Conservation (phyloP, 2,329 filamentous ascomycete species). For the Pleoardoris graminearum region DNA sequence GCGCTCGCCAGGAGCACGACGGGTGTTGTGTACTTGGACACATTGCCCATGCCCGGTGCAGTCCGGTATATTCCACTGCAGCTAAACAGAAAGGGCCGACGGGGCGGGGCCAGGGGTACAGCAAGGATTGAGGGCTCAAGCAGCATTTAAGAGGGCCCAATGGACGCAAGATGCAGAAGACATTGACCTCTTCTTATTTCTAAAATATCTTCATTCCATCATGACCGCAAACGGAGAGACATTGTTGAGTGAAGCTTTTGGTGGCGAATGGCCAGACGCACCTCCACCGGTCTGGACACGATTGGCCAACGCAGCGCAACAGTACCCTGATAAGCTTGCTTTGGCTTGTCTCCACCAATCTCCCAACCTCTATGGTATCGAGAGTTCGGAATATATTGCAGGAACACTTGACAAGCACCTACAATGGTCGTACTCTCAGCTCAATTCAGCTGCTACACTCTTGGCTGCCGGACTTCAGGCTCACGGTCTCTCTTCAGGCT, state of each 20-base stretch:
- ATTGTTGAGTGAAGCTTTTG: slow-evolving; percentile 3
- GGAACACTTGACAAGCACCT: neutral
- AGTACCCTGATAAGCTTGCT: slow-evolving; percentile 2
- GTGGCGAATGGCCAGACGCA: slow-evolving; percentile 2
- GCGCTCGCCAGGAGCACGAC: neutral
- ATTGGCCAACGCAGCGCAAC: neutral
- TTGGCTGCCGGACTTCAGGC: slow-evolving; percentile 1
- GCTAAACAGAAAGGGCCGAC: neutral
- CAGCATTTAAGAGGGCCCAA: neutral
- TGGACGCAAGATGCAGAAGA: neutral
- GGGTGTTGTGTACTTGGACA: neutral
- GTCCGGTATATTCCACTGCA: neutral
- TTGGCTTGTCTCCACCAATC: slow-evolving; percentile 6
- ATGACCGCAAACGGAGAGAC: neutral
- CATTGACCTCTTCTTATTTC: neutral
- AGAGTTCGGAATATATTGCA: neutral
- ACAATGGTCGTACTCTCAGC: slow-evolving; percentile 5
- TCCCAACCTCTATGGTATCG: neutral
- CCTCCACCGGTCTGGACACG: slow-evolving; percentile 1
- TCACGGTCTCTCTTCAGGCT: neutral
- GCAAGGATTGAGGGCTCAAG: neutral
- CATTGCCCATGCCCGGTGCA: neutral
- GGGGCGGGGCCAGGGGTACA: neutral
- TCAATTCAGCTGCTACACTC: neutral
- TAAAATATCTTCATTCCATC: neutral